Evolutionary conservation across 2,329 filamentous ascomycete genomes (phyloP).

Genomic region (Graphilbum ipis-grandicollis): DNA sequence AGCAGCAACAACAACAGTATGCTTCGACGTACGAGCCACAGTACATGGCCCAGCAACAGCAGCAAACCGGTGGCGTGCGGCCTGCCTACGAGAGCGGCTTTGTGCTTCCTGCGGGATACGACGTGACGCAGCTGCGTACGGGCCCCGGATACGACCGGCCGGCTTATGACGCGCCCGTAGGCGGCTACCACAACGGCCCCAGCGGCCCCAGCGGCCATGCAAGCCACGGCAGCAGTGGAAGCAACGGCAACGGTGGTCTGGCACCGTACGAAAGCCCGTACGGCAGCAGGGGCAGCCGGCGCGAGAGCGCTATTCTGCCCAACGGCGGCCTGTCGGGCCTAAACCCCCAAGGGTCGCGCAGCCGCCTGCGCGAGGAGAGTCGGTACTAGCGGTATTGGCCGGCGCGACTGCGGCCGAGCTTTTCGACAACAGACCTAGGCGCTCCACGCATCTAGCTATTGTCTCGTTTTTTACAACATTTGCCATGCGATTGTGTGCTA

Average conservation of each 20-base stretch:
- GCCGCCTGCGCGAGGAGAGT: conserved; percentile 36
- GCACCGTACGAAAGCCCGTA: conserved; percentile 20
- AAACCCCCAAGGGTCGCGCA: conserved; percentile 32
- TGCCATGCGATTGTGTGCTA: too few species aligned
- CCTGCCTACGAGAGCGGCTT: conserved; percentile 29
- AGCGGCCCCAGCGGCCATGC: too few species aligned
- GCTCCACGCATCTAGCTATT: too few species aligned
- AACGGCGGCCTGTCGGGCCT: conserved; percentile 21
- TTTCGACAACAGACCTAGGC: conserved; percentile 6
- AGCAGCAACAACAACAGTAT: conserved; percentile 7
- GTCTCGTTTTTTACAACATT: too few species aligned
- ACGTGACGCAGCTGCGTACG: conserved; percentile 15
- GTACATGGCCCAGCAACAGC: conserved; percentile 19
- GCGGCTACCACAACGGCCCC: too few species aligned
- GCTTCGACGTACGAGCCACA: conserved; percentile 25
- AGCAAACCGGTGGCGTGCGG: conserved; percentile 16
- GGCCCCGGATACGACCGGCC: conserved; percentile 21
- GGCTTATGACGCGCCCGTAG: conserved; percentile 17
- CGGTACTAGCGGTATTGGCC: conserved; percentile 20
- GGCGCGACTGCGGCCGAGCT: conserved; percentile 4
- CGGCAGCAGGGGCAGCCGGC: conserved; percentile 17
- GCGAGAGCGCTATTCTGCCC: conserved; percentile 42
- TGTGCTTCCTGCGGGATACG: conserved; percentile 17
- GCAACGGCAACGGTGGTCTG: conserved; percentile 7
- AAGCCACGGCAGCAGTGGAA: conserved; percentile 1